phyloP scores from a whole-genome alignment of 306 rosid genomes.

The Cucurbita ficifolia region DNA sequence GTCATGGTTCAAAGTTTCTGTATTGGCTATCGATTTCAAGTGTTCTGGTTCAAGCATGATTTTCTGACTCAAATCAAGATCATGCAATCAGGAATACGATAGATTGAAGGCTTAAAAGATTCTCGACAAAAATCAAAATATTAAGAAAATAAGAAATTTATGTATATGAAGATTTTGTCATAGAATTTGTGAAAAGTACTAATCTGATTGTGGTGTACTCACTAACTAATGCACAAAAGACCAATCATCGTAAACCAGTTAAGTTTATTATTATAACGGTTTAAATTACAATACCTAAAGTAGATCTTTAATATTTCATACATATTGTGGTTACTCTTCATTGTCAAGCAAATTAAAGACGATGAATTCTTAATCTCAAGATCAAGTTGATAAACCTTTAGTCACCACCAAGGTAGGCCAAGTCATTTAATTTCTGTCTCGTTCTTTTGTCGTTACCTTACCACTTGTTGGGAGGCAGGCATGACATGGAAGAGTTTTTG shows the following conservation, averaged over 20 bases:
- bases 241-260: background rate
- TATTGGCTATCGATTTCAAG: background rate
- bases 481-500: no score
- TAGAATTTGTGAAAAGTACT: background rate
- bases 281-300: no score
- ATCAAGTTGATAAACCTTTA: no score
- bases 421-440: no score
- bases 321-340: background rate
- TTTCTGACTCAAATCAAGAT: background rate
- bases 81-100: background rate
- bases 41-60: background rate
- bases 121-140: background rate
- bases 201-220: background rate
- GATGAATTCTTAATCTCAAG: no score
- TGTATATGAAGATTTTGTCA: background rate
- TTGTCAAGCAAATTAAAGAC: background rate
- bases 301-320: background rate
- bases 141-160: background rate
- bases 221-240: background rate
- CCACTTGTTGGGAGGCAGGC: no score
- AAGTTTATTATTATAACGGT: background rate
- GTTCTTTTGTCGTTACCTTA: no score
- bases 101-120: background rate
- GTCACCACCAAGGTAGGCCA: no score
- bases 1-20: background rate